phyloP scores from a whole-genome alignment of 805 yeast genomes.

The Saturnispora besseyi region DNA sequence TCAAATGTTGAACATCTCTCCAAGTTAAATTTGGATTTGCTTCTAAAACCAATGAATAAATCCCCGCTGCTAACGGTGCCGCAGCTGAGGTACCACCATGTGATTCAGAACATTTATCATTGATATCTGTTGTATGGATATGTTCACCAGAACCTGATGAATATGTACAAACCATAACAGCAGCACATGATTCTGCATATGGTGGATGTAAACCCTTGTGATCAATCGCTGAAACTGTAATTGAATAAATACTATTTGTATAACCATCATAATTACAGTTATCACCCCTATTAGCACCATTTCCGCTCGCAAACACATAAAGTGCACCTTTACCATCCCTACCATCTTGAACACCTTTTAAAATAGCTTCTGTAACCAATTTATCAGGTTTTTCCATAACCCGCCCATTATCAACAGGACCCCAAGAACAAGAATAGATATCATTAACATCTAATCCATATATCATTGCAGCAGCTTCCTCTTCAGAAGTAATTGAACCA shows the following conservation, averaged over 20 bases:
- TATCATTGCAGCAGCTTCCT: constrained; percentile 83
- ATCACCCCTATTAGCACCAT: constrained; percentile 77
- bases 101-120: constrained; percentile 52
- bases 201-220: constrained; percentile 78
- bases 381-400: constrained; percentile 79
- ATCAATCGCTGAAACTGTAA: constrained; percentile 92
- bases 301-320: constrained; percentile 94
- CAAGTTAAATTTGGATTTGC: constrained; percentile 85
- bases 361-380: constrained; percentile 69
- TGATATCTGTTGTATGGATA: constrained; percentile 80
- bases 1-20: constrained; percentile 89
- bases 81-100: constrained; percentile 99
- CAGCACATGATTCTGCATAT: constrained; percentile 89
- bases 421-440: constrained; percentile 97
- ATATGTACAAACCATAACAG: constrained; percentile 89
- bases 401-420: constrained; percentile 88
- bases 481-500: constrained; percentile 70
- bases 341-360: constrained; percentile 81
- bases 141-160: constrained; percentile 86
- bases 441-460: constrained; percentile 78
- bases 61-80: constrained; percentile 97
- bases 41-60: constrained; percentile 71
- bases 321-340: constrained; percentile 73
- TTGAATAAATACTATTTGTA: constrained; percentile 89
- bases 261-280: constrained; percentile 96